Base-by-base conservation (phyloP, 2,329 filamentous ascomycete species). In the Gaeumannomyces tritici region DNA sequence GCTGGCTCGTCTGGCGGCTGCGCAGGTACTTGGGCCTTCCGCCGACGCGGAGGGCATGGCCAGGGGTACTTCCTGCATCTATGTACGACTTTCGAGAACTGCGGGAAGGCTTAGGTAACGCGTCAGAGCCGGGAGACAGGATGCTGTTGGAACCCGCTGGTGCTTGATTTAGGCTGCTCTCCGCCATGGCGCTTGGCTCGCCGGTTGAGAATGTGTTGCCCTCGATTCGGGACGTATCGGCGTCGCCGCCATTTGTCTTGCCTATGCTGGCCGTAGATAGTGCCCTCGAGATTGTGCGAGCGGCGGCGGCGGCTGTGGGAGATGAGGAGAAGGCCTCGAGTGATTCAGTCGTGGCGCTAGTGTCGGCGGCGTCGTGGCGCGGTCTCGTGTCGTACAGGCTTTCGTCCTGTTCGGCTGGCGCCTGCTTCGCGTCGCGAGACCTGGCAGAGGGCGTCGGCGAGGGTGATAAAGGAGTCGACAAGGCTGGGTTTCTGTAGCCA, bases 321-420 rank as follows among this genome's bases (percentile, higher is more conserved):
- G 83, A 85, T 9, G 83, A 84, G 11, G 79, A 80, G 68, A 85
- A 75, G 27, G 73, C 77, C 67, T 85, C 82, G 27, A 85, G 75
- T 27, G 74, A 74, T 11, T 79, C 81, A 1, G 82, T 84, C 2
- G 75, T 79, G 65, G 56, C 62, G 64, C 62, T 61, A 60, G 58
- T 63, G 18, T 42, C 55, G 51, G 59, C 64, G 29, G 57, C 21
- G 13, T 61, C 55, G 24, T 27, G 26, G n/a, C 26, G 54, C 31
- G 24, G 60, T 42, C 35, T 42, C 12, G 35, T 24, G 9, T 61
- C 28, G 18, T n/a, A 18, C 4, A 61, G 54, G 21, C 51, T 35
- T n/a, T 61, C 57, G n/a, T 59, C 55, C 18, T 62, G 35, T 29
- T 35, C 55, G n/a, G 33, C 51, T 26, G 33, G 29, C 26, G 58